Evolutionary conservation across 345 rosid genomes (phyloP).

Genomic region (Citropsis articulata): DNA sequence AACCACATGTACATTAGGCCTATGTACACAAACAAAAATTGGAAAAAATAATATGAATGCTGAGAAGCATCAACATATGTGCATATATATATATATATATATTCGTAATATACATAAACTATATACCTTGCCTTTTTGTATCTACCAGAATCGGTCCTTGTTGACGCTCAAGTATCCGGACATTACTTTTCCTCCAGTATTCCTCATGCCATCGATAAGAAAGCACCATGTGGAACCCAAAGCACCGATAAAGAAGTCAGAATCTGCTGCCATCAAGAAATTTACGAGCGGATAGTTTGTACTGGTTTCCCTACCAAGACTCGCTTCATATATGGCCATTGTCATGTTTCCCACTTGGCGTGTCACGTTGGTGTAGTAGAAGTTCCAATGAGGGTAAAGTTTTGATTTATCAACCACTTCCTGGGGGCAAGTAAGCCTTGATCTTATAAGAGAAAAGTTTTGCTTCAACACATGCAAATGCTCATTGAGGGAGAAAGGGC

Average conservation of each 20-base stretch:
- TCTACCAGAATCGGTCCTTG: constrained; percentile 92
- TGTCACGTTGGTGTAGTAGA: constrained; percentile 73
- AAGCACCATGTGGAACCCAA: constrained; percentile 97
- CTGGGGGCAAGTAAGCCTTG: constrained; percentile 18
- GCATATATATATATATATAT: too few species aligned
- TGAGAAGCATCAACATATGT: not conserved
- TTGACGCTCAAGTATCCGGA: constrained; percentile 92
- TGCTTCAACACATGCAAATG: not conserved
- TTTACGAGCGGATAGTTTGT: constrained; percentile 92
- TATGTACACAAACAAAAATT: not conserved
- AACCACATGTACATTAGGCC: not conserved
- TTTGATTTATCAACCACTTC: constrained; percentile 67
- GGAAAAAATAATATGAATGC: not conserved
- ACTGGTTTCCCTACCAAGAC: constrained; percentile 91
- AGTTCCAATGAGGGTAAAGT: constrained; percentile 51
- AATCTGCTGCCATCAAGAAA: constrained; percentile 85
- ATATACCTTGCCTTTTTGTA: not conserved
- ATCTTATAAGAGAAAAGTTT: not conserved
- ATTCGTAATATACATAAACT: not conserved
- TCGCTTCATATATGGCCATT: constrained; percentile 82
- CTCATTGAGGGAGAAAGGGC: not conserved
- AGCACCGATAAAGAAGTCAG: constrained; percentile 90
- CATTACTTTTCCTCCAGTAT: constrained; percentile 94
- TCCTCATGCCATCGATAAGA: constrained; percentile 95
- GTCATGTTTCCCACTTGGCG: constrained; percentile 78